phyloP scores from a whole-genome alignment of 352 stramenopile genomes.

The Globisporangium nagaii region DNA sequence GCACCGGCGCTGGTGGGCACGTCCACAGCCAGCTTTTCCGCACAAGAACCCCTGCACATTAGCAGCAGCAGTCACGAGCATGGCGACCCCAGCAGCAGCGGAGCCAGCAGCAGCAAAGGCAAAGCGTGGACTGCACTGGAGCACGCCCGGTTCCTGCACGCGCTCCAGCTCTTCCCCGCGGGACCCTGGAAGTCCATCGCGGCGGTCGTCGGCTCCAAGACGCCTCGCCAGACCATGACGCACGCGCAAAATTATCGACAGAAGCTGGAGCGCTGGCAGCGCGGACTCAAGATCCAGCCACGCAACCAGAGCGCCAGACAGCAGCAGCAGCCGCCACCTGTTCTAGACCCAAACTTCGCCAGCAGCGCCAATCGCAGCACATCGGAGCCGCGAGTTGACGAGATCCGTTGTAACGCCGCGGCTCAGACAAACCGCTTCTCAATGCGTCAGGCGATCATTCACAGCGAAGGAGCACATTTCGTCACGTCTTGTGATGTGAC shows the following conservation, averaged over 20 bases:
- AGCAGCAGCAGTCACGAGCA: neutral
- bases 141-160: conserved; percentile 27
- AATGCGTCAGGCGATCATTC: neutral
- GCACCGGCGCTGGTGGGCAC: neutral
- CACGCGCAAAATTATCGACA: conserved; percentile 81
- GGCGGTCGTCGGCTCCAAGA: conserved; percentile 19
- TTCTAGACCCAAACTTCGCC: too few species aligned
- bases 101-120: conserved; percentile 17
- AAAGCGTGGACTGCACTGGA: conserved; percentile 23
- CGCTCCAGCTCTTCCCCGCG: conserved; percentile 20
- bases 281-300: conserved; percentile 12
- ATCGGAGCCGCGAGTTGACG: neutral
- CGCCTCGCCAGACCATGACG: conserved; percentile 46
- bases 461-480: neutral
- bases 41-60: neutral
- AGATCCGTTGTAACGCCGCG: neutral
- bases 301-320: neutral
- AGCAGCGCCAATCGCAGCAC: too few species aligned
- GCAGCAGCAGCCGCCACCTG: neutral
- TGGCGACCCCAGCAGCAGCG: neutral
- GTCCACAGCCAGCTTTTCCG: neutral
- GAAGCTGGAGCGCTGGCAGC: conserved; percentile 61
- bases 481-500: neutral
- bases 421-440: neutral
- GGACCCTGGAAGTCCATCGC: conserved; percentile 39